Base-by-base conservation (phyloP, 371 early-diverging fungal species). In the Nosema muscidifuracis region DNA sequence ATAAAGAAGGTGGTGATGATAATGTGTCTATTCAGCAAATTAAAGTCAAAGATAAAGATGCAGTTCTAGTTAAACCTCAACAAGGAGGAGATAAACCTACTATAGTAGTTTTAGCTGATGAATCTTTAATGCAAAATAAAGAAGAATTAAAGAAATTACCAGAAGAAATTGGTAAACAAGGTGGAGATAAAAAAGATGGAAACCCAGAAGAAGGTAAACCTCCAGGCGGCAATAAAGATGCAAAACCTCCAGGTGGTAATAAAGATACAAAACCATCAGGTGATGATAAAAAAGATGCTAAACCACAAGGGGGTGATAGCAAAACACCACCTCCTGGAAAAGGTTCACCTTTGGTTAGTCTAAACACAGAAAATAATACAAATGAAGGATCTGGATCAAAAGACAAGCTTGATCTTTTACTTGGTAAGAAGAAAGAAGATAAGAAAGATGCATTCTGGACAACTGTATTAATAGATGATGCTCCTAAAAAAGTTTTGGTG, bases 31-130 rank as follows among this genome's bases (percentile, higher is more conserved):
- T 58, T 9, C 31, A 58, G 33, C 12, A 3, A 34, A 58, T 58
- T 30, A 30, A 58, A 36, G 58, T 58, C 10, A 30, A 58, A 58
- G 58, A 34, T 58, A 58, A 34, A 58, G 58, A 58, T 15, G 58
- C 58, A 1, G 38, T n/a, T 4, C 16, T 58, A 9, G 36, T 58
- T 16, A 20, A 53, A 53, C 15, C 36, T 12, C n/a, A n/a, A n/a
- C 34, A 34, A 3, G 36, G 26, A 13, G 16, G 12, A 18, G 38
- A n/a, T 16, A 16, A 12, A 58, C 31, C 36, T 3, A 4, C 22
- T 28, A 24, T 58, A 2, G 26, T 58, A n/a, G 38, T 58, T 18
- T 2, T 58, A 10, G 58, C 58, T n/a, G 58, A 58, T 34, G 13
- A 58, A 58, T 2, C n/a, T 2, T 1, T 34, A 13, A 34, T 58